These are phyloP conservation scores for Tolypocladium tundrense DNA, from an alignment of 2,329 filamentous ascomycete genomes.

Conservation along the genomic window DNA sequence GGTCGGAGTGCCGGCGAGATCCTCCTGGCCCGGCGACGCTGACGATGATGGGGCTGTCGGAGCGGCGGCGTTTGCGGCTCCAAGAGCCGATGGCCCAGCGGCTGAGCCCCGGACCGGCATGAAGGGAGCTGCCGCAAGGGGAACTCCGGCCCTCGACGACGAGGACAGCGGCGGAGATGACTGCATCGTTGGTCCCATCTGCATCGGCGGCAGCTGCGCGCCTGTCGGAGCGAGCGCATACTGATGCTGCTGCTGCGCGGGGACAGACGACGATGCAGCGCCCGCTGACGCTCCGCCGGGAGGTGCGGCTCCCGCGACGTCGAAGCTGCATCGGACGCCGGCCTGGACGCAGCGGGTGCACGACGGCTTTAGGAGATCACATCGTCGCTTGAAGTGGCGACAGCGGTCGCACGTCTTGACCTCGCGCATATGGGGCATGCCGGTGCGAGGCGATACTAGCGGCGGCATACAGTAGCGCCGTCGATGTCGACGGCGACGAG, in stretches of 20 bases:
- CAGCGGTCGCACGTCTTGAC: constrained; percentile 26
- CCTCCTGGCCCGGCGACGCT: constrained; percentile 8
- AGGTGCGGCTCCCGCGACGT: constrained; percentile 2
- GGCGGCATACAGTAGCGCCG: neutral
- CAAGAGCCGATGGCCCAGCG: neutral
- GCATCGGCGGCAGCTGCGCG: neutral
- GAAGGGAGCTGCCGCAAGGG: neutral
- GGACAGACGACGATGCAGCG: neutral
- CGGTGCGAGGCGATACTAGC: neutral
- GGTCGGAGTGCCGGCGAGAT: constrained; percentile 5
- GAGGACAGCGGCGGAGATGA: neutral
- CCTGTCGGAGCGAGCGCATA: neutral
- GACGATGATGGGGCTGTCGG: constrained; percentile 3
- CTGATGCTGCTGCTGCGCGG: neutral
- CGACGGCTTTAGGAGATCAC: constrained; percentile 23
- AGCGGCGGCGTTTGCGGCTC: neutral
- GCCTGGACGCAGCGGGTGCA: constrained; percentile 23
- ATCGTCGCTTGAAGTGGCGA: constrained; percentile 24
- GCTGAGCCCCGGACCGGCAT: neutral
- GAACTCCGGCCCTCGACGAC: neutral
- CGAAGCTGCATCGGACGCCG: constrained; percentile 22
- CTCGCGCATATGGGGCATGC: constrained; percentile 21
- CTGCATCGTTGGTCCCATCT: neutral
- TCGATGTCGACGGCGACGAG: neutral
- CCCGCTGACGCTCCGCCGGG: neutral